Base-by-base conservation (phyloP, 805 yeast species). In the Metschnikowia orientalis region DNA sequence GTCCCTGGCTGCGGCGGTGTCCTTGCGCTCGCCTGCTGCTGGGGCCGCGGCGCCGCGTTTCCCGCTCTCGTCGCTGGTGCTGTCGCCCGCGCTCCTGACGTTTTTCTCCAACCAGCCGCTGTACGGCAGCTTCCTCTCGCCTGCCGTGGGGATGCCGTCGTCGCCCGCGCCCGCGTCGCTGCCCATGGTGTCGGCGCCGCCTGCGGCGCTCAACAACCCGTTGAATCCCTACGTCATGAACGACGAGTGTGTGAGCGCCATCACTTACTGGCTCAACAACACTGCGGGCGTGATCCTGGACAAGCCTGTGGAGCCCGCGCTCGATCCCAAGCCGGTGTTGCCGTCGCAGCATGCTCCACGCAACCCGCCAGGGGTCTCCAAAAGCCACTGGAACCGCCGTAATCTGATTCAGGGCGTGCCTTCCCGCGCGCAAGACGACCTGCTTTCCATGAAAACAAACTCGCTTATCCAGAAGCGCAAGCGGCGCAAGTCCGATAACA, bases 211-310 rank as follows among this genome's bases (percentile, higher is more conserved):
- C 27, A 34, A 40, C 26, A 37, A 30, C 30, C 40, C 43, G 4
- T 20, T 34, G 18, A 40, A 40, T 18, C 37, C 40, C 9, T 43
- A 38, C 28, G 51, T 48, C 23, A 58, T 62, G 61, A 62, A 63
- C 38, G 63, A 62, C 36, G 68, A 63, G 40, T 63, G 68, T 39
- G 56, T 58, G 34, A 55, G 57, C 36, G 68, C 68, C 17, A 63
- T 63, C 18, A 50, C 57, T 11, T 51, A 52, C 37, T 63, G 69
- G 69, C 45, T 44, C 20, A 44, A 44, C 29, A 42, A 39, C 25
- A 42, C 48, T 6, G 40, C 40, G 4, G 34, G 34, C 14, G 45
- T 43, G 10, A 33, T 41, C 6, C 44, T 38, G 31, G 53, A 45
- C 35, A 44, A 44, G 24, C 39, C 34, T 9, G 38, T 30, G 14